Base-by-base conservation (phyloP, 148 eudicot genomes). In the Rheum nobile region DNA sequence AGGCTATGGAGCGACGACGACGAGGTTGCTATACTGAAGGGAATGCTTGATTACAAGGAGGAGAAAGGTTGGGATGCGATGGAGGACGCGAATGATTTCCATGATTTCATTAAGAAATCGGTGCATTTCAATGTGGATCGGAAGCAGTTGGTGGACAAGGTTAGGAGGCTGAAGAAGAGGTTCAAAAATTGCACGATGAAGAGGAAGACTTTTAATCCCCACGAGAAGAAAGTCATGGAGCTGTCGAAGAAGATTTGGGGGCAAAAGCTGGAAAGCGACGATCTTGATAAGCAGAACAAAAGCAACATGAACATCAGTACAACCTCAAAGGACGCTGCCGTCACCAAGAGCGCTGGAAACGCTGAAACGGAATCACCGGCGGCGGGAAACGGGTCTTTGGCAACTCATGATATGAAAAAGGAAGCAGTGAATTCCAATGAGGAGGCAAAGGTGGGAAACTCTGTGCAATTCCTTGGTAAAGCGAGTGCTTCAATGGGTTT, bases 1-100 rank as follows among this genome's bases (percentile, higher is more conserved):
- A 82, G 88, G 77, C 10, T 87, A 29, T 87, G 84, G 81, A 86
- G 86, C 43, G 87, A 79, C 17, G 87, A 88, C 0, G 89, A 88
- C 42, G 91, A 85, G 79, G 75, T 86, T 17, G 82, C 63, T 35
- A 61, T 88, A 4, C 16, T 88, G 21, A 71, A 84, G 28, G 91
- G 91, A 4, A 82, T 86, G 80, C 78, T 86, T 35, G 86, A 86
- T 16, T 88, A 77, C 26, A 68, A 19, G 24, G 69, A 11, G 2
- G 71, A 79, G 48, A 81, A 79, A 3, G 79, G 79, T 6, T 11
- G 17, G 6, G 86, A 87, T 17, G 85, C 86, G 0, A 24, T 72
- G 52, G 22, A 43, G 13, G 79, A 84, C 32, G 29, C 82, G 10
- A 78, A 63, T 29, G 86, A 50, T 10, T 88, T 88, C 71, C 75